Evolutionary conservation across 2,329 filamentous ascomycete genomes (phyloP), one percentile per base, ranked within the genome.

Genomic region (Exophiala sideris): DNA sequence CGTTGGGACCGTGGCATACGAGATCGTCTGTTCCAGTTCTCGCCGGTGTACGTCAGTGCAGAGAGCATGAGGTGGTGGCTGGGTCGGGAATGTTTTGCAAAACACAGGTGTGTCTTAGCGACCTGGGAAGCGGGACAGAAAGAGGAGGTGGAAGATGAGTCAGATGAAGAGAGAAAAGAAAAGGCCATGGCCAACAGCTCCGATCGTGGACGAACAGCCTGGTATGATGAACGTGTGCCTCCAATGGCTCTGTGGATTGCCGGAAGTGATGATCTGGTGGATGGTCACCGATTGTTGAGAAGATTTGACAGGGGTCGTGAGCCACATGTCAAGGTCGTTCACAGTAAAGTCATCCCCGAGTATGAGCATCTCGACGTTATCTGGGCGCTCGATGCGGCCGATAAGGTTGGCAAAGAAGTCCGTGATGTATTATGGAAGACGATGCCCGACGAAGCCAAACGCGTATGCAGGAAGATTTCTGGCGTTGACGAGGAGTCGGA

Each of bases 51-150:
- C 65, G 89, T 96, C 47, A 90, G 86, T 63, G 82, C 89, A 1
- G 91, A 96, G 72, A 87, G 85, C 54, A 96, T 96, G 89, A 80
- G 89, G 5, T 97, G 92, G 92, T 96, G 92, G 92, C 79, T 96
- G 0, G 92, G 91, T 0, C 77, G 86, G 3, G 89, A 94, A 64
- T 91, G 91, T 62, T 96, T 95, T 65, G 86, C 83, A 21, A 84
- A 79, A 63, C 89, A 96, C 65, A 89, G 88, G 67, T 96, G 91
- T 66, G 95, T 96, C 48, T 75, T 96, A 5, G 81, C 88, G 1
- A 95, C 91, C 1, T 81, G 82, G 36, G 87, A 91, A 58, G 83
- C 87, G 62, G 83, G 86, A 40, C 73, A 84, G 52, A 84, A 87
- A 50, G 82, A 85, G 47, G 72, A 70, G 56, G 64, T 70, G 18